Evolutionary conservation across 495 filamentous ascomycete species (phyloP).

Genomic region (Neurospora sp.): DNA sequence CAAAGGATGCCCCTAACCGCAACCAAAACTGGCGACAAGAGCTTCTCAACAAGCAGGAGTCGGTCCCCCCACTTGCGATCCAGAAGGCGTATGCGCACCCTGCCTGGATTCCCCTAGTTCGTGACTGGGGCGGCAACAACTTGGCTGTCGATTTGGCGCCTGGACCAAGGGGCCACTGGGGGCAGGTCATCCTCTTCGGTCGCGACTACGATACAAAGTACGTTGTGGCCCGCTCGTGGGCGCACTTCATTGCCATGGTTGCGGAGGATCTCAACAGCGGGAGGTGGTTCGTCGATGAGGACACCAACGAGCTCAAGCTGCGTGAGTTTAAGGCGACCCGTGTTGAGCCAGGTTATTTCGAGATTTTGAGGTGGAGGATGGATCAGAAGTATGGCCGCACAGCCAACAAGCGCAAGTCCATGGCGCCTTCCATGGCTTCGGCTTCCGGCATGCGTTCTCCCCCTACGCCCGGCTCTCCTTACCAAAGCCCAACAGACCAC

Average conservation of each 20-base stretch:
- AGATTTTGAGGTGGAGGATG: conserved; percentile 86
- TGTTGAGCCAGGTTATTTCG: conserved; percentile 89
- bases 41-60: conserved; percentile 75
- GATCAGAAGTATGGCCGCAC: conserved; percentile 86
- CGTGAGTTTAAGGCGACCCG: conserved; percentile 78
- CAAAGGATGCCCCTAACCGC: conserved; percentile 28
- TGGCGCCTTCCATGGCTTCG: conserved; percentile 25
- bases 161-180: conserved; percentile 84
- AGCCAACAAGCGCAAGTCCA: conserved; percentile 34
- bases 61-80: conserved; percentile 72
- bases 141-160: conserved; percentile 90
- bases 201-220: conserved; percentile 98
- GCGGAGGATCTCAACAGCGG: conserved; percentile 84
- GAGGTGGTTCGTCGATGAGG: conserved; percentile 84
- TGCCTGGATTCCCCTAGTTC: conserved; percentile 89
- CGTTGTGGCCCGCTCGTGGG: conserved; percentile 89
- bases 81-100: conserved; percentile 93
- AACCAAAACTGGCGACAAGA: conserved; percentile 75
- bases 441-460: conserved; percentile 35
- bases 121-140: conserved; percentile 98
- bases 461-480: conserved; percentile 21
- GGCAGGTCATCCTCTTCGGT: conserved; percentile 92
- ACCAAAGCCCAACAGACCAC: conserved; percentile 37
- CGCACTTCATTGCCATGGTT: conserved; percentile 71
- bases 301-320: conserved; percentile 81